Base-by-base conservation (phyloP, 2,329 filamentous ascomycete species). In the Ceratocystis destructans region DNA sequence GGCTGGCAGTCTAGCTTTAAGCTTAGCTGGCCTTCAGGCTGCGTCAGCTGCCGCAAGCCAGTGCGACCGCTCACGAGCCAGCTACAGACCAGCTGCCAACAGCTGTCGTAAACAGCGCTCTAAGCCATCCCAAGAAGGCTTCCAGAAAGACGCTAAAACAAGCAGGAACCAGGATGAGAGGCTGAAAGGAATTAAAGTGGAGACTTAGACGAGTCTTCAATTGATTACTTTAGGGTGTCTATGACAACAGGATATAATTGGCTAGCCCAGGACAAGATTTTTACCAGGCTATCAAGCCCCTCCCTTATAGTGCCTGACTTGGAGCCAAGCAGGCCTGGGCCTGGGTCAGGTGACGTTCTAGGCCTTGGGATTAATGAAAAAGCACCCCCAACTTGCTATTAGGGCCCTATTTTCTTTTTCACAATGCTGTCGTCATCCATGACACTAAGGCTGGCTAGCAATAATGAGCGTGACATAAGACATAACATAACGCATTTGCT, bases 101-200 rank as follows among this genome's bases (percentile, higher is more conserved):
- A 28, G 3, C 1, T 37, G 55, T 37, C 0, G 0, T 2, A 37
- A 1, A 17, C n/a, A 28, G n/a, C 5, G 7, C n/a, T 33, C 55
- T 59, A 20, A 20, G 33, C 31, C 17, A n/a, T n/a, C 6, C 25
- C 5, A n/a, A 59, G 55, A 59, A 59, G 55, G 55, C 55, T 59
- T 59, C 55, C 55, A 59, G 55, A 59, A 59, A 15, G 28, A n/a
- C 55, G 20, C 55, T 59, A 59, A 59, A 59, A 31, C 31, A 37
- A 8, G 10, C 48, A 53, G 15, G n/a, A n/a, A 53, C 10, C 48
- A n/a, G 22, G 12, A 25, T 25, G 22, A 7, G n/a, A 53, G 48
- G 5, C 5, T n/a, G 25, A 5, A 37, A n/a, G 28, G n/a, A 53
- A n/a, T 28, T 20, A 31, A 37, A n/a, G 55, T 59, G 55, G 55